phyloP scores from a whole-genome alignment of 768 basidiomycete species.

The Austroboletus festivus region DNA sequence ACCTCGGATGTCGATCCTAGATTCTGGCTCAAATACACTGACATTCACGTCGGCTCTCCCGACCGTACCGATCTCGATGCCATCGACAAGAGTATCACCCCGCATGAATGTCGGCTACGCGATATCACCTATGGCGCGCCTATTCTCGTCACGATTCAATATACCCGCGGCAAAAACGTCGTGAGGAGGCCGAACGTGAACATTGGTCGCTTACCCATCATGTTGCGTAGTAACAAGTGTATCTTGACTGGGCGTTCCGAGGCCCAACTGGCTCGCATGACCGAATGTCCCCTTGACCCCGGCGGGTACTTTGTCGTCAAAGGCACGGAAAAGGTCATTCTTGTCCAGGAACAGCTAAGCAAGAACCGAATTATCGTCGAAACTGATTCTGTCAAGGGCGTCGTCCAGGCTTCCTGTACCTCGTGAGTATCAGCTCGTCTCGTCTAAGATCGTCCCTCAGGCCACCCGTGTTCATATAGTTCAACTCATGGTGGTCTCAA shows the following conservation, averaged over 20 bases:
- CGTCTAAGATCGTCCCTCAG: slow-evolving; percentile 8
- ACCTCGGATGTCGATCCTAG: slow-evolving; percentile 96
- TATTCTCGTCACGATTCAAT: slow-evolving; percentile 91
- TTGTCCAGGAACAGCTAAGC: slow-evolving; percentile 97
- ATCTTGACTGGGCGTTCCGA: slow-evolving; percentile 76
- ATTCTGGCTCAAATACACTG: slow-evolving; percentile 95
- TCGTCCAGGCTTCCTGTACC: slow-evolving; percentile 93
- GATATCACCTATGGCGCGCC: slow-evolving; percentile 94
- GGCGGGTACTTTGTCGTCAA: slow-evolving; percentile 99
- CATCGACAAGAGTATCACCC: slow-evolving; percentile 81
- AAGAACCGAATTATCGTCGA: slow-evolving; percentile 99
- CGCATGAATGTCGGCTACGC: slow-evolving; percentile 94
- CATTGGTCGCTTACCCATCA: slow-evolving; percentile 92
- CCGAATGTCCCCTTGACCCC: slow-evolving; percentile 95
- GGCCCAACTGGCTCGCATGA: slow-evolving; percentile 87
- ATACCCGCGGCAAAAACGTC: slow-evolving; percentile 87
- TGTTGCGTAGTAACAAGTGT: slow-evolving; percentile 95
- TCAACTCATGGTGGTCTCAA: slow-evolving; percentile 84
- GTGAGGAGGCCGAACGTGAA: slow-evolving; percentile 79
- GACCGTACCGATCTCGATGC: slow-evolving; percentile 81
- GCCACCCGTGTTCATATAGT: slow-evolving; percentile 34
- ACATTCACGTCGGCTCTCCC: slow-evolving; percentile 91
- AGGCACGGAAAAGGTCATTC: slow-evolving; percentile 98
- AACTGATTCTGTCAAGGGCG: slow-evolving; percentile 82
- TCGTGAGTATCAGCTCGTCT: slow-evolving; percentile 56